A percentile compares a stretch with the other conserved stretches of the same genome.
These are phyloP conservation scores for Paradendryphiella salina DNA, from an alignment of 2,329 filamentous ascomycete genomes.

Conservation along the genomic window DNA sequence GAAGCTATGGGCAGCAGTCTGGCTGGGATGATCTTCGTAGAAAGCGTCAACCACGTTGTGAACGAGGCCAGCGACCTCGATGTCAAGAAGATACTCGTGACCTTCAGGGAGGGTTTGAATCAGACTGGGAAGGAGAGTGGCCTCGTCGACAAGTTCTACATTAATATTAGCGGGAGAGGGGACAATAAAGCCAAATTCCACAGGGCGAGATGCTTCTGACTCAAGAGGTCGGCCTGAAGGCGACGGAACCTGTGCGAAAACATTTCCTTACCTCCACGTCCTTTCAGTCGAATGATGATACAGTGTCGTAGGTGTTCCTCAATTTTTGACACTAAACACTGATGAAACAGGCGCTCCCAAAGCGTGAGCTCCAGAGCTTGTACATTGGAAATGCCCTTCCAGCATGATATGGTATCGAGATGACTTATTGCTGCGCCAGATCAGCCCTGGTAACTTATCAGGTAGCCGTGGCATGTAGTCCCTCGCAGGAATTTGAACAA, in stretches of 20 bases:
- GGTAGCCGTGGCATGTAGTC: background rate
- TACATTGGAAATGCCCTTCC: constrained; percentile 38
- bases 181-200: background rate
- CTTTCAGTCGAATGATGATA: constrained; percentile 12
- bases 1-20: constrained; percentile 2
- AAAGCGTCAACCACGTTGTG: constrained; percentile 33
- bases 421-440: constrained; percentile 25
- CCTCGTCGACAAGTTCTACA: constrained; percentile 13
- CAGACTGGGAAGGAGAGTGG: constrained; percentile 15
- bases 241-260: background rate
- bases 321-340: constrained; percentile 26
- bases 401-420: constrained; percentile 43
- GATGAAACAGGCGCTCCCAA: constrained; percentile 39
- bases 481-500: too few relatives aligned
- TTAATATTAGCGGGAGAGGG: background rate
- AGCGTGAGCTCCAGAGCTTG: constrained; percentile 37
- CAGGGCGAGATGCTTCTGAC: too few relatives aligned
- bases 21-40: constrained; percentile 15
- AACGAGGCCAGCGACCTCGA: constrained; percentile 29
- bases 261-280: background rate
- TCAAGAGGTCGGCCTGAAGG: background rate
- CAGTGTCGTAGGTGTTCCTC: constrained; percentile 18
- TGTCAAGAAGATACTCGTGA: constrained; percentile 17
- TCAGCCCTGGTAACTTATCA: constrained; percentile 2
- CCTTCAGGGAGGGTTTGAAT: constrained; percentile 13